A percentile compares a stretch with the other conserved stretches of the same genome.
phyloP scores from a whole-genome alignment of 2,329 filamentous ascomycete genomes.

The Aureobasidium leucospermi region DNA sequence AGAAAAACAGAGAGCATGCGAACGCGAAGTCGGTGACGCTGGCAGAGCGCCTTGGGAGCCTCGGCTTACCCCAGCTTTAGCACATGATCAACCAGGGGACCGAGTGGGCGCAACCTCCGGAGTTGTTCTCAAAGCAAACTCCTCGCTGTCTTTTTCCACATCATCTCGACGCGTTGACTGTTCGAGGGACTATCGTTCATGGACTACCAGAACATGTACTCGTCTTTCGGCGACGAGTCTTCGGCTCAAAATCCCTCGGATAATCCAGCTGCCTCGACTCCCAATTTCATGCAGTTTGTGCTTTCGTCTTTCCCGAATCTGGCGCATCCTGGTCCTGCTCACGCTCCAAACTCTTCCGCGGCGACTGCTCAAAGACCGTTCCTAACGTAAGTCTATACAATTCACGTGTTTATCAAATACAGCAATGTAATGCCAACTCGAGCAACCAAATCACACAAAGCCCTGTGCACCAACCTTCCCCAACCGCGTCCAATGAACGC shows the following conservation, averaged over 20 bases:
- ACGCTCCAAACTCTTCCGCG: background rate
- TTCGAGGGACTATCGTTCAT: background rate
- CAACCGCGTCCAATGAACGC: slow-evolving; percentile 1
- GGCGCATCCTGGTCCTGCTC: background rate
- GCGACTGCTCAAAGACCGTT: slow-evolving; percentile 9
- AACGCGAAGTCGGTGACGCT: background rate
- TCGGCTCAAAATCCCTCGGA: background rate
- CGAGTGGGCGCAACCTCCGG: background rate
- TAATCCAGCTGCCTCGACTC: slow-evolving; percentile 5
- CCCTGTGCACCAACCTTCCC: slow-evolving; percentile 7
- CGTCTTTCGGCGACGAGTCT: slow-evolving; percentile 7
- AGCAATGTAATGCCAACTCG: slow-evolving; percentile 3
- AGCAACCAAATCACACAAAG: slow-evolving; percentile 8
- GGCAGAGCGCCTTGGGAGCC: background rate
- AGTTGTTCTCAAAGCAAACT: slow-evolving; percentile 4
- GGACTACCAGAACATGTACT: slow-evolving; percentile 12
- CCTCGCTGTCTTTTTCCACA: background rate
- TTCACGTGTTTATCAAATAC: background rate
- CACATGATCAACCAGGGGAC: background rate
- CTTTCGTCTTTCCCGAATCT: slow-evolving; percentile 7
- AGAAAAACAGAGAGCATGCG: background rate
- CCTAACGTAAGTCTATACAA: slow-evolving; percentile 9
- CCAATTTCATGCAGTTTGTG: slow-evolving; percentile 11
- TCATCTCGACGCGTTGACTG: slow-evolving; percentile 1
- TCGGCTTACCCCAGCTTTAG: slow-evolving; percentile 6